phyloP scores from a whole-genome alignment of 164 flowering plant species.

The Sedum album region DNA sequence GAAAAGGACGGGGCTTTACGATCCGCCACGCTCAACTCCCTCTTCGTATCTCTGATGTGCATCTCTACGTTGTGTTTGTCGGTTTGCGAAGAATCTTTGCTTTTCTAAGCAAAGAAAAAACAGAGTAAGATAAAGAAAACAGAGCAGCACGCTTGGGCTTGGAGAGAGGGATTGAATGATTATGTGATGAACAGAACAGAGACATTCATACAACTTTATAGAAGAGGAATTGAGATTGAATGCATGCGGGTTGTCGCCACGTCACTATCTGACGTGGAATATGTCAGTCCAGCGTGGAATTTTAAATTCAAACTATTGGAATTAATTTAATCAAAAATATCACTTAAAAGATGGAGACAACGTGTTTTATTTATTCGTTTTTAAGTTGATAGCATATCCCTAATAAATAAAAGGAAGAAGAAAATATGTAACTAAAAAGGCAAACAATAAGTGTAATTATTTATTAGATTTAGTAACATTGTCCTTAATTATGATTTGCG shows the following conservation, averaged over 20 bases:
- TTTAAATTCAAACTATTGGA: too few relatives aligned
- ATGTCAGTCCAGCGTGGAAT: too few relatives aligned
- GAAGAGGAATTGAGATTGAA: background rate
- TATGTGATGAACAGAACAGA: background rate
- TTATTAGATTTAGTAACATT: too few relatives aligned
- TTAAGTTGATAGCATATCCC: too few relatives aligned
- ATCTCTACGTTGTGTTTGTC: background rate
- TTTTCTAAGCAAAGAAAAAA: slow-evolving; percentile 3
- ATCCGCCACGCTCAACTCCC: background rate
- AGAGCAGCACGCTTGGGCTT: slow-evolving; percentile 13
- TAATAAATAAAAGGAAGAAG: too few relatives aligned
- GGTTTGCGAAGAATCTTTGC: slow-evolving; percentile 2
- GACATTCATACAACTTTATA: background rate
- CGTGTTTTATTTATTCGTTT: background rate
- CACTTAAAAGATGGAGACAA: background rate
- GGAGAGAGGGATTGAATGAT: slow-evolving; percentile 1
- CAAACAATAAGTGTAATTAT: too few relatives aligned
- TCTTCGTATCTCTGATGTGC: background rate
- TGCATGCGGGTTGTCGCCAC: slow-evolving; percentile 3
- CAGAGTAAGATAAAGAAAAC: background rate
- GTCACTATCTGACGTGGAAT: background rate
- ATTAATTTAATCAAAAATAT: too few relatives aligned
- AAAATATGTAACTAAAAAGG: too few relatives aligned
- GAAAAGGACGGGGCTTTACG: slow-evolving; percentile 6
- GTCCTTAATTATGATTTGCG: too few relatives aligned